Evolutionary conservation across 2,329 filamentous ascomycete species (phyloP).

Genomic region (Blastomyces emzantsi): DNA sequence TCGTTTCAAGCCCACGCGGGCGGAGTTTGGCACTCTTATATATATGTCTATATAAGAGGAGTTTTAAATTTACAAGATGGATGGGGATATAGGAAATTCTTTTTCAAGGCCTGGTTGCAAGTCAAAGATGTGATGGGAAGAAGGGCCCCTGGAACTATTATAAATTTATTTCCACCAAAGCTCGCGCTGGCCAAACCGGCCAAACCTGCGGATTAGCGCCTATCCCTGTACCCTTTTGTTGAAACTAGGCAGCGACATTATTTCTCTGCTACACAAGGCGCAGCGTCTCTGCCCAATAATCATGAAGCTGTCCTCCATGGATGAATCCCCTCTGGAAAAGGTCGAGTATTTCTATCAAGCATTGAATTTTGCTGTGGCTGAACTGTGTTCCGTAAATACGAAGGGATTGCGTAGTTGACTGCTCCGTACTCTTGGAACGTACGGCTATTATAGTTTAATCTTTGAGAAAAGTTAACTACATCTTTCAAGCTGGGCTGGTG

Average conservation of each 20-base stretch:
- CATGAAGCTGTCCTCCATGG: background rate
- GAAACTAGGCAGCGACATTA: slow-evolving; percentile 6
- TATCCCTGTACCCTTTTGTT: background rate
- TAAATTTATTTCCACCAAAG: too few species aligned
- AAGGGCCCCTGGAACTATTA: background rate
- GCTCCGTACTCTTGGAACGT: background rate
- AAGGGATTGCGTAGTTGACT: background rate
- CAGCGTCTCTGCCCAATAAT: background rate
- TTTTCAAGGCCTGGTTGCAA: background rate
- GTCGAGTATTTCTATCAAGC: background rate
- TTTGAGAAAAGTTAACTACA: background rate
- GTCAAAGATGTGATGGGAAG: background rate
- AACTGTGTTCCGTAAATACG: background rate
- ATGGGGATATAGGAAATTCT: background rate
- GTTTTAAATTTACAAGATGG: background rate
- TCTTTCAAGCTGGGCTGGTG: background rate
- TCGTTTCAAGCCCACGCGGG: background rate
- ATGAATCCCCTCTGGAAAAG: background rate
- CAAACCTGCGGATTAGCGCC: too few species aligned
- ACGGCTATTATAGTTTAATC: background rate
- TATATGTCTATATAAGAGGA: background rate
- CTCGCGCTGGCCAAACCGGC: too few species aligned
- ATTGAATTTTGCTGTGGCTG: background rate
- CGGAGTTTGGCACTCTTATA: background rate
- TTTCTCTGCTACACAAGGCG: background rate